Base-by-base conservation (phyloP, 495 filamentous ascomycete species). In the Penicillium longicatenatum region DNA sequence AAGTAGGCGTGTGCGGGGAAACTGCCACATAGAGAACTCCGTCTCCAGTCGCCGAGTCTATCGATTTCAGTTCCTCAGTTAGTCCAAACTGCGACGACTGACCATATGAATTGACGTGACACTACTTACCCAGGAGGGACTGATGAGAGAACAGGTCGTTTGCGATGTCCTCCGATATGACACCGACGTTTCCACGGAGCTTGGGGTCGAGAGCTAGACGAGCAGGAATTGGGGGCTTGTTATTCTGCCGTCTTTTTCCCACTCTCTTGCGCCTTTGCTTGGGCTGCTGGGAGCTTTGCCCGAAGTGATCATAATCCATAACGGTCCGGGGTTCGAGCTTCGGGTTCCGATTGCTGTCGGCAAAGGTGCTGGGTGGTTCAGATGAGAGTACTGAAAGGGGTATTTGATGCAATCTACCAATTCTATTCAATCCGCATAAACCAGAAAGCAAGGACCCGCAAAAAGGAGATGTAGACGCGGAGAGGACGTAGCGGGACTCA, bases 161-260 rank as follows among this genome's bases (percentile, higher is more conserved):
- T 57, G 89, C 91, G 33, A 98, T 80, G 69, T 96, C 90, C 63
- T 93, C 88, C 17, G 93, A 95, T 50, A 98, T 68, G 44, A 94
- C 84, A 46, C 91, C 94, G 30, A 92, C 83, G 59, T 95, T 91
- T n/a, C 89, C 91, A 74, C 87, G 91, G 62, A 96, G 77, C 72
- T 92, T 88, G 65, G 89, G 86, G 65, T 96, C 91, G 33, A 93
- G 79, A 26, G 82, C 68, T n/a, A 98, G 69, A 29, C 80, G 79
- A 11, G 85, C 86, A 37, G 84, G 79, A 11, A 86, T 76, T 14
- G 88, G 79, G 20, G 78, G 73, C 58, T 76, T 80, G 50, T 86
- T 82, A 62, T 82, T 75, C 63, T 74, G 61, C 22, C 79, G 70
- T 52, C 77, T 77, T 41, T 73, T 69, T 7, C 61, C 64, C 14